Evolutionary conservation across 73 alveolate genomes (phyloP).

Genomic region (Halteria grandinella): DNA sequence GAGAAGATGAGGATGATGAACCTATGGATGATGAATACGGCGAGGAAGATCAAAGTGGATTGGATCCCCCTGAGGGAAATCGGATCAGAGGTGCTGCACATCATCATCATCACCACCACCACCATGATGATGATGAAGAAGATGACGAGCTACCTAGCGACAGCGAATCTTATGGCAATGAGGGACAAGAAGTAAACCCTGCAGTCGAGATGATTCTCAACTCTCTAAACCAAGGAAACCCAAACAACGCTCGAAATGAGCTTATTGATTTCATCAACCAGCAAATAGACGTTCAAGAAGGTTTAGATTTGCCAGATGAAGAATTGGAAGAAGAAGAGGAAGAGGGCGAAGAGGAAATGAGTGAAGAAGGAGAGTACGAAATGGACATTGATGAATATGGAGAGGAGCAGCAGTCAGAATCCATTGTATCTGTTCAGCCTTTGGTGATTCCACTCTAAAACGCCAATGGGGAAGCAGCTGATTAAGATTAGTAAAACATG

Average conservation of each 20-base stretch:
- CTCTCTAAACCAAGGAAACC: no score
- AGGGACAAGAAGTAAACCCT: no score
- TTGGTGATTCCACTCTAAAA: no score
- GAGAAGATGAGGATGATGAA: slow-evolving; percentile 46
- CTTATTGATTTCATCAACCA: no score
- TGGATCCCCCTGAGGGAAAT: not conserved
- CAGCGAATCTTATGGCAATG: no score
- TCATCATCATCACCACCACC: not conserved
- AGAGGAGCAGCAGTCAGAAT: no score
- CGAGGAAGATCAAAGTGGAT: not conserved
- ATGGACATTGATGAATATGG: not conserved
- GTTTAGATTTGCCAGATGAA: no score
- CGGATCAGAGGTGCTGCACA: not conserved
- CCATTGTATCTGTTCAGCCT: no score
- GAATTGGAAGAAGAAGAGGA: not conserved
- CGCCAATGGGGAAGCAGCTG: slow-evolving; percentile 1
- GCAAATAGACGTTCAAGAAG: no score
- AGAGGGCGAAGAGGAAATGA: not conserved
- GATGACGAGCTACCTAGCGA: no score
- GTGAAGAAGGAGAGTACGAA: slow-evolving; percentile 8
- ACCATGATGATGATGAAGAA: not conserved
- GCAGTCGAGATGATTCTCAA: no score
- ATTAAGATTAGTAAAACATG: slow-evolving; percentile 12
- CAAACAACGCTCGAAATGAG: no score
- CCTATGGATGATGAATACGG: slow-evolving; percentile 7